phyloP scores from a whole-genome alignment of 1,139 yeast genomes.

The Pneumocystis jirovecii region DNA sequence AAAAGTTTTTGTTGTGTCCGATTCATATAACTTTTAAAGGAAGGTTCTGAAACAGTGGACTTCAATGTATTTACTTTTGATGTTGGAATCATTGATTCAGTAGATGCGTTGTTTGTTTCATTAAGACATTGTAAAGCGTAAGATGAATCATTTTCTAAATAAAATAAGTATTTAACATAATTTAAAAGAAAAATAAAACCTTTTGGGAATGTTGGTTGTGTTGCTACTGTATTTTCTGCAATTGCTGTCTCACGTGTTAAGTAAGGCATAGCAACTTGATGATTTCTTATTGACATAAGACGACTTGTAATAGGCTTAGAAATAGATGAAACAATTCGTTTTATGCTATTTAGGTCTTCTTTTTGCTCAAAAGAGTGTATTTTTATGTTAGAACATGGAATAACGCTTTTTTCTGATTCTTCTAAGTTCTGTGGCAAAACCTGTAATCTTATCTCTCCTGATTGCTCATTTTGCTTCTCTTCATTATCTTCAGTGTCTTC shows the following conservation, averaged over 20 bases:
- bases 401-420: neutral
- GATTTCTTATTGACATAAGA: neutral
- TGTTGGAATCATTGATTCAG: neutral
- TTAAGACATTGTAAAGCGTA: neutral
- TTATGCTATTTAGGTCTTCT: too few species aligned
- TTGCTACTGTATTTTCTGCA: neutral
- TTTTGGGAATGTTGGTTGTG: neutral
- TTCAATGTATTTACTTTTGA: neutral
- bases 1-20: neutral
- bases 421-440: neutral
- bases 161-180: neutral
- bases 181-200: neutral
- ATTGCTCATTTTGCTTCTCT: neutral
- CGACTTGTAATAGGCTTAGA: neutral
- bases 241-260: neutral
- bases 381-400: neutral
- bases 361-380: neutral
- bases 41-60: neutral
- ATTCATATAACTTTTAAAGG: neutral
- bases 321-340: neutral
- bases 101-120: neutral
- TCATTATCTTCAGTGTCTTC: neutral
- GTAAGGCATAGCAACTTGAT: neutral
- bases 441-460: neutral
- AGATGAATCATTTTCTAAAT: neutral